A percentile compares a stretch with the other conserved stretches of the same genome.
Conservation (phyloP, 2,329 filamentous ascomycete genomes). For the Aspergillus brasiliensis region DNA sequence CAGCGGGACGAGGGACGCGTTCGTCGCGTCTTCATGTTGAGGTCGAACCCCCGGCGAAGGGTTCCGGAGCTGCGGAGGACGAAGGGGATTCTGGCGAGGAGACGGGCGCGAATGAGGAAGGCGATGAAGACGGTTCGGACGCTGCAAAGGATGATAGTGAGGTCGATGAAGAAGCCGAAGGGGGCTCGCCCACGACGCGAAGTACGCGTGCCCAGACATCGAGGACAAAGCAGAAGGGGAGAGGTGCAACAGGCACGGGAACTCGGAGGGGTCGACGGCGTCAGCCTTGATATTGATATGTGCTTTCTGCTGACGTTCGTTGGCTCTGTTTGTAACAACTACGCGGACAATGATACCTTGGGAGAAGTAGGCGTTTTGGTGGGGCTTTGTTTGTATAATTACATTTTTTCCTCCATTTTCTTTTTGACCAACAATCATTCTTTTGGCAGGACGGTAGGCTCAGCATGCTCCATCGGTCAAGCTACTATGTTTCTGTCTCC, state of each 20-base stretch:
- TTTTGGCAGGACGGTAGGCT: background rate
- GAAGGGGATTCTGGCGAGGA: conserved; percentile 45
- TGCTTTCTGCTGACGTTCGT: conserved; percentile 7
- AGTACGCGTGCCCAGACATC: conserved; percentile 41
- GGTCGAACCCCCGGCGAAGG: conserved; percentile 36
- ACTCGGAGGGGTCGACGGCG: conserved; percentile 41
- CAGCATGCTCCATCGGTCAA: background rate
- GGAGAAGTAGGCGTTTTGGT: conserved; percentile 18
- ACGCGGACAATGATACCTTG: conserved; percentile 30
- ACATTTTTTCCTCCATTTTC: background rate
- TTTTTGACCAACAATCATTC: background rate
- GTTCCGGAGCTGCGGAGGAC: conserved; percentile 35
- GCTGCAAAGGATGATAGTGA: conserved; percentile 40
- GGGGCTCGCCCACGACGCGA: conserved; percentile 38
- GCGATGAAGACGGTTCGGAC: conserved; percentile 42
- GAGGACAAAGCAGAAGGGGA: conserved; percentile 38
- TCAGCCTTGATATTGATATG: conserved; percentile 17
- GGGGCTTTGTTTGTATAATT: background rate
- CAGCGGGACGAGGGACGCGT: conserved; percentile 39
- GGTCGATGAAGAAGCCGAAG: conserved; percentile 40
- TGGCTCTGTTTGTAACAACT: conserved; percentile 4
- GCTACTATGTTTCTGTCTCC: background rate
- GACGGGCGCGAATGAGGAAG: conserved; percentile 41
- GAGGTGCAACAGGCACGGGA: conserved; percentile 36
- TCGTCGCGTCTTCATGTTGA: conserved; percentile 44